Evolutionary conservation across 192 early-diverging fungal species (phyloP).

Genomic region (Geranomyces michiganensis): DNA sequence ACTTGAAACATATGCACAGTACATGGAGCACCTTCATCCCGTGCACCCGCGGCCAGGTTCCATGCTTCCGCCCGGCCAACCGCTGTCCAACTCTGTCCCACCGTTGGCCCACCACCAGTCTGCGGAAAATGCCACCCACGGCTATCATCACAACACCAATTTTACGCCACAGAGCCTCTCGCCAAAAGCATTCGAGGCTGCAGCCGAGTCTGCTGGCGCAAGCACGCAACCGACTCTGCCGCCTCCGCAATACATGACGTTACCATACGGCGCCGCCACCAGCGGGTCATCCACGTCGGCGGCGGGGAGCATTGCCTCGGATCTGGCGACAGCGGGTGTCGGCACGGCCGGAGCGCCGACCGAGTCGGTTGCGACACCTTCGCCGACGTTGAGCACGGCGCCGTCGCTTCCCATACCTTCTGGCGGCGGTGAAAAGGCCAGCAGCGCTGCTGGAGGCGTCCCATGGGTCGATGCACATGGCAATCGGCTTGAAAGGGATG

Average conservation of each 20-base stretch:
- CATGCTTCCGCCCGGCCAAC: neutral
- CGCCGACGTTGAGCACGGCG: neutral
- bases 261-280: neutral
- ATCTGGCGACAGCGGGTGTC: neutral
- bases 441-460: neutral
- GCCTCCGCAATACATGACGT: neutral
- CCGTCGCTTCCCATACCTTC: too few species aligned
- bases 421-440: neutral
- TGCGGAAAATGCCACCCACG: neutral
- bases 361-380: neutral
- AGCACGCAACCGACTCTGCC: neutral
- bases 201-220: neutral
- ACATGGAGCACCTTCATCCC: conserved; percentile 1
- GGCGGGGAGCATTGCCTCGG: neutral
- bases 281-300: too few species aligned
- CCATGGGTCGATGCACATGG: conserved; percentile 6
- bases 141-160: neutral
- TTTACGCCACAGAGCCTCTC: neutral
- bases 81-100: neutral
- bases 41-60: neutral
- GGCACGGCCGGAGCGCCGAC: neutral
- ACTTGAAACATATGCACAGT: neutral
- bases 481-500: neutral
- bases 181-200: neutral
- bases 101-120: neutral